A percentile compares a stretch with the other conserved stretches of the same genome.
Evolutionary conservation across 495 filamentous ascomycete genomes (phyloP).

Genomic region (Schizothecium vesticola): DNA sequence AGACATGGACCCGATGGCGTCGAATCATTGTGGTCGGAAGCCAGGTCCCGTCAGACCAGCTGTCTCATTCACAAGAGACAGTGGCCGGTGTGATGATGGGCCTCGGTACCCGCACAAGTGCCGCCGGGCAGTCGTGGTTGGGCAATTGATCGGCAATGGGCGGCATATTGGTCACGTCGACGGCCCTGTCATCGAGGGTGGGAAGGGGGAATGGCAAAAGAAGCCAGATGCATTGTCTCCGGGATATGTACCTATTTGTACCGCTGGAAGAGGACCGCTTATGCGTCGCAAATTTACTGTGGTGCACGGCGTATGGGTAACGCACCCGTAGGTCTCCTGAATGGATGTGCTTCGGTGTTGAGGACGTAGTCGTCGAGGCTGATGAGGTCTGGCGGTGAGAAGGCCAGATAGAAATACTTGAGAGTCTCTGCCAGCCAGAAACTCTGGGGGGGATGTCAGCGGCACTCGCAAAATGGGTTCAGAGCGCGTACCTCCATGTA

Average conservation of each 20-base stretch:
- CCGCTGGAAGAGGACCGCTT: neutral
- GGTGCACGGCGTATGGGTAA: neutral
- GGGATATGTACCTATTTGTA: neutral
- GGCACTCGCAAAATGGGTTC: neutral
- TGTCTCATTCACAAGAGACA: neutral
- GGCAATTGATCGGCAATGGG: neutral
- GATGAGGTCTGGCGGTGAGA: slow-evolving; percentile 60
- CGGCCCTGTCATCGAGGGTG: neutral
- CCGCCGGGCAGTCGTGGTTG: neutral
- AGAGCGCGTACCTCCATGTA: slow-evolving; percentile 39
- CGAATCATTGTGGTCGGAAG: neutral
- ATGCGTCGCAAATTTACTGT: neutral
- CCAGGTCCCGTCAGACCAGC: neutral
- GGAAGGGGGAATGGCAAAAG: neutral
- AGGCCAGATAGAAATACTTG: slow-evolving; percentile 77
- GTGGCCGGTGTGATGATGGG: neutral
- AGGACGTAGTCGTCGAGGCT: slow-evolving; percentile 74
- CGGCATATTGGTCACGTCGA: neutral
- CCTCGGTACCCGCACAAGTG: neutral
- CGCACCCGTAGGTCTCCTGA: slow-evolving; percentile 32
- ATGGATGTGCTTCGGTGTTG: slow-evolving; percentile 49
- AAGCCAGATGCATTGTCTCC: neutral
- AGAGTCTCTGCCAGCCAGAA: slow-evolving; percentile 41
- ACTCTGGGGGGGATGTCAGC: slow-evolving; percentile 46
- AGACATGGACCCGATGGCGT: neutral